Base-by-base conservation (phyloP, 177 flowering plant species). In the Vitis hybrid region DNA sequence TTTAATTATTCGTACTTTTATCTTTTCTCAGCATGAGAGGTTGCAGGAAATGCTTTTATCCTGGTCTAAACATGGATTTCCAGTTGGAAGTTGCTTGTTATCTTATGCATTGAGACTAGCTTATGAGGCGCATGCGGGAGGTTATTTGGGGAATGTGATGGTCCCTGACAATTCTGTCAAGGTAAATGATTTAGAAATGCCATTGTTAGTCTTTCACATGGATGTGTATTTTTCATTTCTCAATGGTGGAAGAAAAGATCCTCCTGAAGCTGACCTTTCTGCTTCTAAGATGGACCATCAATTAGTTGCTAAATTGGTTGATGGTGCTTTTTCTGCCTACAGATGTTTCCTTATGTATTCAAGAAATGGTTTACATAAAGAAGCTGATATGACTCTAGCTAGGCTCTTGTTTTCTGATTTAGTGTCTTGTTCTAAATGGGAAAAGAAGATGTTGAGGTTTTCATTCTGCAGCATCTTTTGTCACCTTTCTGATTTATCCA, bases 31-130 rank as follows among this genome's bases (percentile, higher is more conserved):
- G 64, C 49, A 78, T 24, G 76, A 74, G 30, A 75, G 60, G 76
- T 73, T 84, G 65, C 72, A 24, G 67, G 77, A 78, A 60, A 70
- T 85, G 84, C 60, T 85, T 50, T 59, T 76, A 12, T 81, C 68
- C 52, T 87, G 91, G 87, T 74, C 78, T 52, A 79, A 60, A 62
- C 75, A 76, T 69, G 81, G 78, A 64, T 76, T 68, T 61, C 78
- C 79, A 13, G 86, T 85, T 18, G 85, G 87, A 18, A 80, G 81
- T n/a, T 74, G 83, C 24, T 15, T 87, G 21, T 66, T 87, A 18
- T 81, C 75, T 66, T 85, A 84, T 80, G 86, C 76, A 64, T 65
- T 83, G 12, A 78, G 77, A 68, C 82, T 87, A 68, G 86, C 83
- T 67, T 65, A 60, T 65, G 87, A 82, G 64, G 83, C 78, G 62